Percentiles rank a stretch among this genome's conserved stretches.
phyloP scores from a whole-genome alignment of 352 stramenopile species.

The Thalassiosira sp. region DNA sequence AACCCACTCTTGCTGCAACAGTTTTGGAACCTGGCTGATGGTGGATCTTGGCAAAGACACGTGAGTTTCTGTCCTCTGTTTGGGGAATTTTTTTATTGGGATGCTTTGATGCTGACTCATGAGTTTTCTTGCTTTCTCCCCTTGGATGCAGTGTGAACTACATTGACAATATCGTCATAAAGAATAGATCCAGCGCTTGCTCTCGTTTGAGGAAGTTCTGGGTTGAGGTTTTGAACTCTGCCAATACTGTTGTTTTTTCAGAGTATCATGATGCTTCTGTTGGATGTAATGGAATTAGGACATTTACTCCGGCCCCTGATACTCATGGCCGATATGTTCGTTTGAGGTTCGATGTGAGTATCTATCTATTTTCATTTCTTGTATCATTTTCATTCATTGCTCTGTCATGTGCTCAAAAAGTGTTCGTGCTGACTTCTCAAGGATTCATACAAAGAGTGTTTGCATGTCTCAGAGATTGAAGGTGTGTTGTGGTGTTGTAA shows the following conservation, averaged over 20 bases:
- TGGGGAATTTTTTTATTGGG: neutral
- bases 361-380: neutral
- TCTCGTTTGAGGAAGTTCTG: slow-evolving; percentile 15
- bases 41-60: slow-evolving; percentile 24
- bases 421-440: too few species aligned
- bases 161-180: slow-evolving; percentile 26
- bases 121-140: neutral
- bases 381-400: neutral
- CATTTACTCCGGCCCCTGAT: neutral
- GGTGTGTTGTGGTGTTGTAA: neutral
- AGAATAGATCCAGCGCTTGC: slow-evolving; percentile 22
- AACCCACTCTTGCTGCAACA: slow-evolving; percentile 15
- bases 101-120: neutral
- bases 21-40: slow-evolving; percentile 14
- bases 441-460: slow-evolving; percentile 13
- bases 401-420: too few species aligned
- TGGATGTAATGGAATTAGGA: neutral
- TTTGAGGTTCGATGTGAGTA: neutral
- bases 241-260: slow-evolving; percentile 12
- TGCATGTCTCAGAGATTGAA: slow-evolving; percentile 26
- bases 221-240: slow-evolving; percentile 21
- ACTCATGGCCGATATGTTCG: slow-evolving; percentile 15
- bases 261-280: neutral
- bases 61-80: slow-evolving; percentile 2
- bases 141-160: slow-evolving; percentile 4